A percentile compares a stretch with the other conserved stretches of the same genome.
These are phyloP conservation scores for California macrophylla DNA, from an alignment of 441 rosid genomes.

Conservation along the genomic window DNA sequence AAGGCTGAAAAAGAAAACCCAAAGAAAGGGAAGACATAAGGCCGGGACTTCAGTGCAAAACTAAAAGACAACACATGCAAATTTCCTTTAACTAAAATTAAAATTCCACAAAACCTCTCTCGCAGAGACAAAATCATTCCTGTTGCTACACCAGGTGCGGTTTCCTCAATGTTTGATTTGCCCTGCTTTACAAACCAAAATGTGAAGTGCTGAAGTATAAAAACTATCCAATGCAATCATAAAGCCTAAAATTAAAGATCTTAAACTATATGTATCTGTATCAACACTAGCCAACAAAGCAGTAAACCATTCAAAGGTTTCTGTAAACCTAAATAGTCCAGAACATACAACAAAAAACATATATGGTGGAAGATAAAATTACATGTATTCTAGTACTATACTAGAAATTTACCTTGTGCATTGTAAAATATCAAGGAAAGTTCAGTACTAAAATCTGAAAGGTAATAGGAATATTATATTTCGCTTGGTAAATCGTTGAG, in stretches of 20 bases:
- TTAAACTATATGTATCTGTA: not conserved
- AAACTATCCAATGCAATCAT: not conserved
- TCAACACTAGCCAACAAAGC: not conserved
- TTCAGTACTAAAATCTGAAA: not conserved
- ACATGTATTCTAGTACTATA: not conserved
- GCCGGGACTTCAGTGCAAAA: constrained; percentile 2
- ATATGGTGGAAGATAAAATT: not conserved
- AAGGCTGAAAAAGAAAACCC: constrained; percentile 51
- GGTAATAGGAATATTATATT: not conserved
- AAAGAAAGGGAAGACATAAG: not conserved
- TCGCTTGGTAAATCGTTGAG: not conserved
- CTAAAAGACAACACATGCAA: not conserved
- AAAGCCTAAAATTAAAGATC: not conserved
- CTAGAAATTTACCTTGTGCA: not conserved
- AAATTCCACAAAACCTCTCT: constrained; percentile 47
- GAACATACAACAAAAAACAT: not conserved
- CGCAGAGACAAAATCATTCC: constrained; percentile 85
- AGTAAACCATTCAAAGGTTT: not conserved
- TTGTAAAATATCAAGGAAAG: not conserved
- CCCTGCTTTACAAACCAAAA: constrained; percentile 30
- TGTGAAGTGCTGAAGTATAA: not conserved
- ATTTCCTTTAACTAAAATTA: not conserved
- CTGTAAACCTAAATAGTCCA: not conserved
- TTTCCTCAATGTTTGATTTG: constrained; percentile 61
- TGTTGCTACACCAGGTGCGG: constrained; percentile 67